Conservation (phyloP, 192 early-diverging fungal species). For the Lobosporangium transversale region DNA sequence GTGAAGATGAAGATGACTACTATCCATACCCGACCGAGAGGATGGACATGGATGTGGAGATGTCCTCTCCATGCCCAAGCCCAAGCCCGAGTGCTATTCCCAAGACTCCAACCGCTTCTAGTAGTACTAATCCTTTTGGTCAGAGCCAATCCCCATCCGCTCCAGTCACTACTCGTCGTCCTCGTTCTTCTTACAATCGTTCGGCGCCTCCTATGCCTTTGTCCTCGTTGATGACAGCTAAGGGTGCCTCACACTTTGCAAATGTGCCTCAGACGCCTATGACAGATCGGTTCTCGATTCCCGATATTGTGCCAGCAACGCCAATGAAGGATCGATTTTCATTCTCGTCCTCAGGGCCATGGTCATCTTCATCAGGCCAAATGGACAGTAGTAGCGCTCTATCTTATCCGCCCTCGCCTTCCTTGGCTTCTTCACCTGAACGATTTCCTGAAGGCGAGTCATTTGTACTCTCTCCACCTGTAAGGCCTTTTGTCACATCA, state of each 20-base stretch:
- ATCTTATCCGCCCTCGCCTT: no score
- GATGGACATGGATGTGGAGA: constrained; percentile 18
- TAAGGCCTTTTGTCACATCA: constrained; percentile 10
- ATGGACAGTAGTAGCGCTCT: no score
- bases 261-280: constrained; percentile 5
- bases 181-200: constrained; percentile 17
- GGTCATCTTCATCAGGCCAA: no score
- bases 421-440: no score
- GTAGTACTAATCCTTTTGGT: no score
- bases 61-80: constrained; percentile 1
- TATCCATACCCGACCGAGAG: constrained; percentile 35
- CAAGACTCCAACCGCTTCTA: background rate
- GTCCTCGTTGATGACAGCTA: background rate
- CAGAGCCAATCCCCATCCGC: no score
- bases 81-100: background rate
- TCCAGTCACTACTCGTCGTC: constrained; percentile 2
- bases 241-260: background rate
- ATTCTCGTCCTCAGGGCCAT: no score
- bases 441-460: constrained; percentile 20
- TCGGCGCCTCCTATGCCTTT: background rate
- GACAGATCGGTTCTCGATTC: constrained; percentile 2
- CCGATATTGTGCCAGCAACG: background rate
- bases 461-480: constrained; percentile 5
- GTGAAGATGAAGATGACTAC: constrained; percentile 30
- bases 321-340: background rate